Conservation (phyloP, 176 grass and related monocot genomes). For the Bolboschoenus planiculmis region DNA sequence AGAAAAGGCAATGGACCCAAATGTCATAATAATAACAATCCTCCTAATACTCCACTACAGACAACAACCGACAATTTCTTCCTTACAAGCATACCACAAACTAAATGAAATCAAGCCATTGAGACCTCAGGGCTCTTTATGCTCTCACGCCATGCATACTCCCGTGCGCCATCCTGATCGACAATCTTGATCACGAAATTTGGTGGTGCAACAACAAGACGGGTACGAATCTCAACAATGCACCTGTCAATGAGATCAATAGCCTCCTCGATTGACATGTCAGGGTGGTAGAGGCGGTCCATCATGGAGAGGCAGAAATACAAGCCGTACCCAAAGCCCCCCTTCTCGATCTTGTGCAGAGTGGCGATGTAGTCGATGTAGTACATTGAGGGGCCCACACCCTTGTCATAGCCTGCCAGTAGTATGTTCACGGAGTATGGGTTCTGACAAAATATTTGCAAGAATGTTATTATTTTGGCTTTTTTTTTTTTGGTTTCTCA, state of each 20-base stretch:
- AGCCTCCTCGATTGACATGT: slow-evolving; percentile 76
- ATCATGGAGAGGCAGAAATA: slow-evolving; percentile 81
- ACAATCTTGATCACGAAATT: slow-evolving; percentile 70
- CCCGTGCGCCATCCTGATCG: slow-evolving; percentile 47
- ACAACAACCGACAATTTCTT: not conserved
- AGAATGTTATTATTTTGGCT: not conserved
- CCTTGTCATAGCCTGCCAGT: slow-evolving; percentile 79
- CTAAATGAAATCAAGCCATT: slow-evolving; percentile 14
- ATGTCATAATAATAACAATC: not conserved
- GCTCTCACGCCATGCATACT: slow-evolving; percentile 42
- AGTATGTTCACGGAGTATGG: slow-evolving; percentile 78
- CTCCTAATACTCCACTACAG: slow-evolving; percentile 7
- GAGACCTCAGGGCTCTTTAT: slow-evolving; percentile 31
- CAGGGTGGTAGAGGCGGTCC: slow-evolving; percentile 61
- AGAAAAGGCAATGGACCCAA: slow-evolving; percentile 6
- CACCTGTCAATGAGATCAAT: slow-evolving; percentile 74
- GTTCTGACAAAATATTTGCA: slow-evolving; percentile 36
- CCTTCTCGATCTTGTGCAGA: slow-evolving; percentile 88
- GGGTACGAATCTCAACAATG: slow-evolving; percentile 72
- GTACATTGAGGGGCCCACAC: slow-evolving; percentile 69
- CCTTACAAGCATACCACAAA: not conserved
- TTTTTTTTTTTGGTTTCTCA: not conserved
- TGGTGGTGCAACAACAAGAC: slow-evolving; percentile 66
- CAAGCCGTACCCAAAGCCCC: slow-evolving; percentile 72
- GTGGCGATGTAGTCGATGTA: slow-evolving; percentile 94